phyloP scores from a whole-genome alignment of 306 rosid genomes.

The Herpetospermum pedunculosum region DNA sequence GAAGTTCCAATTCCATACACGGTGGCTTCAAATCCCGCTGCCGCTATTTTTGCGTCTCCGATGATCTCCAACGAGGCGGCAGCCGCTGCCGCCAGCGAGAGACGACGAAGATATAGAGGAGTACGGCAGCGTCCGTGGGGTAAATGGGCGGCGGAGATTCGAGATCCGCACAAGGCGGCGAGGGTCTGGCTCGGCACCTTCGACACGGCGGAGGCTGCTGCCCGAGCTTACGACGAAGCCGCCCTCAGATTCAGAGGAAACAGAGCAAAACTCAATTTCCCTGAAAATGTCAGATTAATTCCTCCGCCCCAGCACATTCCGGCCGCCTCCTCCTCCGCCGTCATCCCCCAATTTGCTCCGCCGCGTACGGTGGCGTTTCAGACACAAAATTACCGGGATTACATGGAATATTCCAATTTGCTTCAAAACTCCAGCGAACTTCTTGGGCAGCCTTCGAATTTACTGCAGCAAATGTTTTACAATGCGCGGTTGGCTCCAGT shows the following conservation, averaged over 20 bases:
- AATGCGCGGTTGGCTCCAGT: constrained; percentile 38
- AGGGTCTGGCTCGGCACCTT: constrained; percentile 97
- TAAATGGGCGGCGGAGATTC: constrained; percentile 97
- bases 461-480: constrained; percentile 47
- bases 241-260: constrained; percentile 85
- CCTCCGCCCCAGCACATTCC: constrained; percentile 15
- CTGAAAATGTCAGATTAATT: constrained; percentile 53
- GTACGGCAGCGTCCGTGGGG: constrained; percentile 99
- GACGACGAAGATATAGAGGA: constrained; percentile 71
- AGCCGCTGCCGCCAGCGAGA: constrained; percentile 26
- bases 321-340: neutral
- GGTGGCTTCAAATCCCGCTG: neutral
- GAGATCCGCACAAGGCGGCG: constrained; percentile 91
- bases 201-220: constrained; percentile 93
- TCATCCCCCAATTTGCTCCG: neutral
- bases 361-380: constrained; percentile 9
- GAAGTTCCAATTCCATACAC: neutral
- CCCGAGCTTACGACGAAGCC: constrained; percentile 87
- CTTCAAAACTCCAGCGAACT: constrained; percentile 44
- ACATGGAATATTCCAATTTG: constrained; percentile 56
- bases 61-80: constrained; percentile 4
- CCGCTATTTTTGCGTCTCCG: neutral
- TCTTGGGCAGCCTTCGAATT: constrained; percentile 29
- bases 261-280: constrained; percentile 93
- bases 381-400: constrained; percentile 31